Percentiles rank a stretch among this genome's conserved stretches.
phyloP scores from a whole-genome alignment of 1,284 basidiomycete species.

The Schizophyllum amplum region DNA sequence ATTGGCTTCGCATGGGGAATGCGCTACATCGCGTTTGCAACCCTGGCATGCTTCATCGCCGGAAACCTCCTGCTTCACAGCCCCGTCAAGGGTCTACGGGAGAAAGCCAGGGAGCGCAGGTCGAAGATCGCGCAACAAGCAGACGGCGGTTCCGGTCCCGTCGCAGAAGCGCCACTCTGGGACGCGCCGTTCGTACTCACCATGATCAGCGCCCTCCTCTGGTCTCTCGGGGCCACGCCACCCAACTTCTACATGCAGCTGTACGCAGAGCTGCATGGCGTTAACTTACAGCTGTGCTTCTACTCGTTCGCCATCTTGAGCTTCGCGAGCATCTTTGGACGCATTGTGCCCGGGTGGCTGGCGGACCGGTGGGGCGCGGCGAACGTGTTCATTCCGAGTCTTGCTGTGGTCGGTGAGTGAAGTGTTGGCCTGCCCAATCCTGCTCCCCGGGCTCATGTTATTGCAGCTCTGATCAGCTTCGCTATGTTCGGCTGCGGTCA shows the following conservation, averaged over 20 bases:
- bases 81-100: conserved; percentile 7
- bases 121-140: too few species aligned
- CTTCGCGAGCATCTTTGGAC: conserved; percentile 16
- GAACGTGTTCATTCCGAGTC: conserved; percentile 16
- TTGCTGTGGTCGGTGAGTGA: conserved; percentile 13
- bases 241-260: conserved; percentile 22
- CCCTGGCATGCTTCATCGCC: conserved; percentile 13
- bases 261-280: conserved; percentile 18
- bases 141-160: too few species aligned
- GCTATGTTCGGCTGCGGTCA: conserved; percentile 17
- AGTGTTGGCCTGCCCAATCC: too few species aligned
- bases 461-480: conserved; percentile 13
- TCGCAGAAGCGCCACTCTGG: conserved; percentile 6
- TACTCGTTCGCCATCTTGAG: conserved; percentile 22
- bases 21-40: conserved; percentile 16
- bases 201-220: conserved; percentile 14
- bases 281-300: conserved; percentile 19
- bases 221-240: conserved; percentile 19
- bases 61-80: conserved; percentile 16
- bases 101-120: too few species aligned
- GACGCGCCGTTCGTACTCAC: conserved; percentile 17
- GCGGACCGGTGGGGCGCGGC: conserved; percentile 18
- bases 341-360: conserved; percentile 17
- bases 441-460: too few species aligned
- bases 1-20: conserved; percentile 18